A percentile compares a stretch with the other conserved stretches of the same genome.
These are phyloP conservation scores for Fusarium floridanum DNA, from an alignment of 2,329 filamentous ascomycete genomes.

Conservation along the genomic window DNA sequence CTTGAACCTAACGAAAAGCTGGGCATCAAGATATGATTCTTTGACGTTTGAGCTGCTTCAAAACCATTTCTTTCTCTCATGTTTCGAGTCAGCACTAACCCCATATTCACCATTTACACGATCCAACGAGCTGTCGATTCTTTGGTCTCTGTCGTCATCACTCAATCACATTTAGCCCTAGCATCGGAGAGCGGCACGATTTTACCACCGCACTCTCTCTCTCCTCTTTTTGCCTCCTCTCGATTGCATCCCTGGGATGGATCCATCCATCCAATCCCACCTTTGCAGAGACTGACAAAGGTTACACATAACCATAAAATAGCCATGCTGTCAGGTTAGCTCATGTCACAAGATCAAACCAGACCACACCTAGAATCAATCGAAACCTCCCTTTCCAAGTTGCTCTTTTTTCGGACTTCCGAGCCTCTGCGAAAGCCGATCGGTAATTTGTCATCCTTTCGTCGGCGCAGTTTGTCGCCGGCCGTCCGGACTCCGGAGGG, in stretches of 20 bases:
- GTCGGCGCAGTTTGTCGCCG: neutral
- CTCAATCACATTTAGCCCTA: conserved; percentile 14
- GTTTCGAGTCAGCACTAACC: conserved; percentile 35
- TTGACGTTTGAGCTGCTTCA: neutral
- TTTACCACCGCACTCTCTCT: neutral
- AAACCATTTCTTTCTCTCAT: neutral
- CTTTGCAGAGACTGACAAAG: neutral
- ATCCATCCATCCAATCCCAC: neutral
- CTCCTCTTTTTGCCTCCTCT: neutral
- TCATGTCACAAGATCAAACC: neutral
- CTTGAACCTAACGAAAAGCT: neutral
- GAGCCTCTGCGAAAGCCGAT: conserved; percentile 12
- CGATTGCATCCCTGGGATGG: neutral
- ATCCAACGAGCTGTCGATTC: neutral
- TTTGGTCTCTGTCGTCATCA: conserved; percentile 32
- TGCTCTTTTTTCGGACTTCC: conserved; percentile 1
- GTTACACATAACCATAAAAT: conserved; percentile 28
- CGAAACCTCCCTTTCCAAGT: neutral
- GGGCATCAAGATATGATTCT: neutral
- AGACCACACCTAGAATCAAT: neutral
- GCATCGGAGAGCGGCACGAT: neutral
- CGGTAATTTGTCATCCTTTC: conserved; percentile 6
- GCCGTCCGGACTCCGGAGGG: neutral
- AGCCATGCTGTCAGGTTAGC: neutral
- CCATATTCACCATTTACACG: conserved; percentile 7